Conservation (phyloP, 805 yeast species). For the Pichia ethanolica region DNA sequence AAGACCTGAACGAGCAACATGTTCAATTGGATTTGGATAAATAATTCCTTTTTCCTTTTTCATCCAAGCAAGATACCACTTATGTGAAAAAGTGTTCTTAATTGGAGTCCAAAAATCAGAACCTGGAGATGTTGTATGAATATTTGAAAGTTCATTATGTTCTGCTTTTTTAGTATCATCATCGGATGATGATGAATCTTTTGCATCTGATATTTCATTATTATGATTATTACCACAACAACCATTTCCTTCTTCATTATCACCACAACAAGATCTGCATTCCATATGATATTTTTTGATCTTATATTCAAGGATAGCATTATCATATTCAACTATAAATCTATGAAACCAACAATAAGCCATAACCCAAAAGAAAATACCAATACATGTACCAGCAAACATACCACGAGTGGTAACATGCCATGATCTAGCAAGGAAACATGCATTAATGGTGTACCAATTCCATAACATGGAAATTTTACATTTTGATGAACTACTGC, state of each 20-base stretch:
- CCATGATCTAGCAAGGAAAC: conserved; percentile 60
- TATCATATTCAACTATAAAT: conserved; percentile 44
- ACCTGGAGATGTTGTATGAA: conserved; percentile 2
- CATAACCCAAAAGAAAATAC: conserved; percentile 53
- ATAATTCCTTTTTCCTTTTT: conserved; percentile 6
- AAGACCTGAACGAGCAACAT: conserved; percentile 39
- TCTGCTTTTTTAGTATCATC: neutral
- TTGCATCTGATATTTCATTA: neutral
- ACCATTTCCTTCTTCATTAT: neutral
- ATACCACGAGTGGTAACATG: conserved; percentile 49
- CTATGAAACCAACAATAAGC: conserved; percentile 53
- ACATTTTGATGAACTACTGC: conserved; percentile 10
- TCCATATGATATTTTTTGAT: conserved; percentile 6
- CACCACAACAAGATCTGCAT: neutral
- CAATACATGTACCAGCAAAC: conserved; percentile 71
- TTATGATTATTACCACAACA: conserved; percentile 6
- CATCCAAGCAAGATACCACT: conserved; percentile 20
- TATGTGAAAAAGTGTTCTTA: conserved; percentile 20
- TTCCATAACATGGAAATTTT: conserved; percentile 56
- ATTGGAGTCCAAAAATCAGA: conserved; percentile 18
- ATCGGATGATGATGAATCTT: neutral
- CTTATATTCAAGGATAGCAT: conserved; percentile 27
- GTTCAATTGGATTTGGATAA: conserved; percentile 42
- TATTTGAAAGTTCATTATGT: neutral
- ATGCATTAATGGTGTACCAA: conserved; percentile 61